Evolutionary conservation across 352 stramenopile species (phyloP), one percentile per base, ranked within the genome.

Genomic region (Phytophthora nicotianae): DNA sequence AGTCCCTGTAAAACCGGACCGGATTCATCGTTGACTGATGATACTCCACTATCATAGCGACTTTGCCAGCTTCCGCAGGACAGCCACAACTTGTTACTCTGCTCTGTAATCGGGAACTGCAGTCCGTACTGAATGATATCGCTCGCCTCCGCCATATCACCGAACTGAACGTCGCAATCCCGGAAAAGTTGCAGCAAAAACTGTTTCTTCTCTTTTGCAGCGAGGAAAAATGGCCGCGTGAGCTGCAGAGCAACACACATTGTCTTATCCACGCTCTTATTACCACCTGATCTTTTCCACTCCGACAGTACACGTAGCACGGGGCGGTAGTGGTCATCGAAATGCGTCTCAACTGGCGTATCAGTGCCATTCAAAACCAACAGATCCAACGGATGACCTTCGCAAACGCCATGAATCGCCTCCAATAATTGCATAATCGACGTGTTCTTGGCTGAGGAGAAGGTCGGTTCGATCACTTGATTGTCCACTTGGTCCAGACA

Each of bases 161-260:
- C 80, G 20, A 85, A 90, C 57, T 89, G 84, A 17, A 93, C 79
- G 10, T 59, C 70, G 27, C 84, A 81, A 47, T 90, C 80, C 46
- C 85, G 70, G 54, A 93, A 89, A 24, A 93, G 61, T 27, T 89
- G 71, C 42, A 90, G 55, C 47, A 93, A 50, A 55, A 91, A 90
- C 16, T 69, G 47, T 42, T 88, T 89, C 60, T 93, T 93, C 47
- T 89, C 78, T 1, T 57, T 27, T 7, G 74, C 72, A 46, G 71
- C 59, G 14, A 78, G 27, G 40, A 90, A 86, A 58, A 91, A 89
- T 26, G 75, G 74, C 11, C 75, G 75, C 23, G 65, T 70, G 7
- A 82, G 62, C 24, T 70, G 56, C 8, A 92, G 62, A 13, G 75
- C 58, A 38, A 59, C 50, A 42, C 64, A 59, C 47, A 73, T 74